Percentiles rank a stretch among this genome's conserved stretches.
Conservation (phyloP, 2,329 filamentous ascomycete genomes). For the Pseudogymnoascus sp. region DNA sequence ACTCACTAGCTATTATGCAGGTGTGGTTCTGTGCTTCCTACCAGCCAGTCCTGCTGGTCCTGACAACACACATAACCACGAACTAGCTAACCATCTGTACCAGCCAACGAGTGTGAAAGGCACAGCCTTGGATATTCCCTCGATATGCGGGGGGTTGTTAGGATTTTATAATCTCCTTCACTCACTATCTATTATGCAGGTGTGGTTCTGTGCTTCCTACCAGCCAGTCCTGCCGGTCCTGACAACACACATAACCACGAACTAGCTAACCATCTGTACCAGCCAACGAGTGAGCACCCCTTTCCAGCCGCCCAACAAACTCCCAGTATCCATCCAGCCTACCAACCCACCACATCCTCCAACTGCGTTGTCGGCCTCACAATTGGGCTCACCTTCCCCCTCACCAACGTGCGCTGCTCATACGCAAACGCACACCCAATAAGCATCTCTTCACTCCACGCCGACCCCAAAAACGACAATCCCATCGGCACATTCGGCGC, state of each 20-base stretch:
- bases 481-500: constrained; percentile 35
- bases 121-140: neutral
- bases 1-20: neutral
- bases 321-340: neutral
- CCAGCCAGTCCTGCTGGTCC: neutral
- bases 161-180: neutral
- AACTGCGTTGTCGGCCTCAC: constrained; percentile 41
- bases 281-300: neutral
- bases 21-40: neutral
- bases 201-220: neutral
- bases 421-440: constrained; percentile 61
- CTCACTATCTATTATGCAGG: neutral
- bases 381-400: constrained; percentile 40
- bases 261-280: neutral
- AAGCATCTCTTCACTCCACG: constrained; percentile 53
- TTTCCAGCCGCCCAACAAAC: neutral
- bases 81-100: neutral
- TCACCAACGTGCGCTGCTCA: constrained; percentile 40
- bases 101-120: neutral
- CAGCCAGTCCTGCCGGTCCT: neutral
- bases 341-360: constrained; percentile 31
- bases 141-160: neutral
- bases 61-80: neutral
- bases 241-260: neutral
- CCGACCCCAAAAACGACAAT: constrained; percentile 51